A percentile compares a stretch with the other conserved stretches of the same genome.
Evolutionary conservation across 768 basidiomycete species (phyloP).

Genomic region (Phylloporus scabripes): DNA sequence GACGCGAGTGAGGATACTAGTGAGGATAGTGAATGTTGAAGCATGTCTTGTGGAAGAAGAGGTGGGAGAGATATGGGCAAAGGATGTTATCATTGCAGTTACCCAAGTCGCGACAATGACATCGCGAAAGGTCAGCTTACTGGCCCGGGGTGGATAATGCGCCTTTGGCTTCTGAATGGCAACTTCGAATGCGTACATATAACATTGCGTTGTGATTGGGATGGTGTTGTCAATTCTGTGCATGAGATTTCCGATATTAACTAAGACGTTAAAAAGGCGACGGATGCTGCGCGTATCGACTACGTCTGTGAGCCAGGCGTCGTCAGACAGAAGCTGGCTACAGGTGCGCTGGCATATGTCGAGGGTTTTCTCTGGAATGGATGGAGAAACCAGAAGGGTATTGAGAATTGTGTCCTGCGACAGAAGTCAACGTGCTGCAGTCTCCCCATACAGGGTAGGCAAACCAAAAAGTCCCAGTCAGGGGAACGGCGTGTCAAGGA

Average conservation of each 20-base stretch:
- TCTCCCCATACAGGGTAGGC: conserved; percentile 7
- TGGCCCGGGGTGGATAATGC: conserved; percentile 8
- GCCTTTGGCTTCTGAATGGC: conserved; percentile 31
- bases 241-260: conserved; percentile 36
- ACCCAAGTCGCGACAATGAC: conserved; percentile 36
- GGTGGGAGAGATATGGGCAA: conserved; percentile 18
- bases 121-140: conserved; percentile 33
- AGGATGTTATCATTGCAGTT: conserved; percentile 30
- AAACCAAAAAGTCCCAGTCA: conserved; percentile 30
- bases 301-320: conserved; percentile 19
- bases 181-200: conserved; percentile 40
- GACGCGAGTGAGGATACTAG: conserved; percentile 22
- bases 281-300: conserved; percentile 32
- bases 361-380: conserved; percentile 28
- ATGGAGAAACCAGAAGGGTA: conserved; percentile 23
- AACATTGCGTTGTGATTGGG: conserved; percentile 31
- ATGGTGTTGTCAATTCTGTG: conserved; percentile 25
- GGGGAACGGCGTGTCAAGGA: conserved; percentile 22
- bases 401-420: conserved; percentile 24
- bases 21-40: conserved; percentile 16
- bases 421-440: conserved; percentile 10
- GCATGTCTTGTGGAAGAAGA: conserved; percentile 18
- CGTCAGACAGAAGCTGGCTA: conserved; percentile 27
- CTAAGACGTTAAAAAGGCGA: conserved; percentile 42
- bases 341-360: conserved; percentile 30